Evolutionary conservation across 352 stramenopile genomes (phyloP).

Genomic region (Aphanomyces euteiches): DNA sequence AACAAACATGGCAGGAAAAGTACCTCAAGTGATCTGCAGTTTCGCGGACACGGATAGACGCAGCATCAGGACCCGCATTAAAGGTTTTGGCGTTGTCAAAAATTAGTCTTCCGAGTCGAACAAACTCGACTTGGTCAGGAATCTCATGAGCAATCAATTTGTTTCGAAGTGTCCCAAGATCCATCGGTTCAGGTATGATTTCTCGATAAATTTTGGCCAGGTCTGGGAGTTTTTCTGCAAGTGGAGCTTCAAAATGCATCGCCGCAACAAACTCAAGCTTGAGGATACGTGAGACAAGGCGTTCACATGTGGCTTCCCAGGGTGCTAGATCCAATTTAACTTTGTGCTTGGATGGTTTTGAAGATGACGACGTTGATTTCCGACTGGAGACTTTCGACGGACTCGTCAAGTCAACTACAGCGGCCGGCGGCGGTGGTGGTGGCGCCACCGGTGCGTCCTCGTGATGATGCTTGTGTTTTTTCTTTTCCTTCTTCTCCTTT

Average conservation of each 20-base stretch:
- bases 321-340: conserved; percentile 47
- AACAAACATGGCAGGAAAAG: neutral
- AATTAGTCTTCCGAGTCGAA: conserved; percentile 66
- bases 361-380: neutral
- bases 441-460: neutral
- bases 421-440: neutral
- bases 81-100: conserved; percentile 83
- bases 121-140: conserved; percentile 45
- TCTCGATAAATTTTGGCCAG: conserved; percentile 55
- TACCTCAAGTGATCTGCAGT: conserved; percentile 65
- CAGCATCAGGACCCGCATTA: conserved; percentile 66
- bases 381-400: neutral
- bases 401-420: neutral
- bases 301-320: conserved; percentile 67
- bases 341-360: conserved; percentile 13
- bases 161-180: conserved; percentile 67
- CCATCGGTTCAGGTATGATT: conserved; percentile 75
- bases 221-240: conserved; percentile 74
- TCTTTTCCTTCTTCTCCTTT: conserved; percentile 64
- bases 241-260: conserved; percentile 72
- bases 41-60: conserved; percentile 71
- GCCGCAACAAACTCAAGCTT: conserved; percentile 81
- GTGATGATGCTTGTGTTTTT: conserved; percentile 36
- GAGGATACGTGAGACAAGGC: conserved; percentile 58
- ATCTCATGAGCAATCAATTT: conserved; percentile 57